Evolutionary conservation across 768 basidiomycete species (phyloP), one percentile per base, ranked within the genome.

Genomic region (Pleurotus salmoneostramineus): DNA sequence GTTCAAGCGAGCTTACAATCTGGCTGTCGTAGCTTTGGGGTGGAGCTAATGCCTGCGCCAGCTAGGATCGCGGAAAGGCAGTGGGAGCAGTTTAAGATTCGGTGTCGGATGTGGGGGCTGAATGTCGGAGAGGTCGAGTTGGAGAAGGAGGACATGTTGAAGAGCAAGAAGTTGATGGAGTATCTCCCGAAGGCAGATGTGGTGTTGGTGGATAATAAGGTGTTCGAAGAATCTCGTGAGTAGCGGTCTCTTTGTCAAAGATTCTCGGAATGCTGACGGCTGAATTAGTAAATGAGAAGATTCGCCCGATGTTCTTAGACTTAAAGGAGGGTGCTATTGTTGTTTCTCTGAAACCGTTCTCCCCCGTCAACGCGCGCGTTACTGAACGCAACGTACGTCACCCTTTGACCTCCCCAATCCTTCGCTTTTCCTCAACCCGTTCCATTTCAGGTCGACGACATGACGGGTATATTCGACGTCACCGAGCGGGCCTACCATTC

Each of bases 61-160:
- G 89, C 94, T 0, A 77, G 81, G 50, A 83, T 98, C n/a, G 96
- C 93, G 21, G 68, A 79, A 37, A 77, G 81, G 50, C 91, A 96
- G 74, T 77, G 86, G 57, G 77, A 77, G 45, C 93, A 98, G 68
- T 85, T 92, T 60, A 74, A 76, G 65, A 80, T 83, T 21, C 80
- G 97, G 15, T 91, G 90, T 73, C 77, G 85, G 59, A 92, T 98
- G 90, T 99, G 95, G 95, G 94, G 93, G 0, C 72, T 98, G 4
- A 70, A 74, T 12, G 80, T 87, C 60, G 90, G 93, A 4, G 79
- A 86, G 2, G 83, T 93, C 31, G 87, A 91, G 68, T 73, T 92
- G 10, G 86, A 90, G 68, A 81, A 95, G 67, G 93, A 92, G 0
- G 87, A 98, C 66, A 97, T 99, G 84, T 76, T 93, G 50, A 74